Conservation (phyloP, 1,284 basidiomycete genomes). For the Trametes pubescens region DNA sequence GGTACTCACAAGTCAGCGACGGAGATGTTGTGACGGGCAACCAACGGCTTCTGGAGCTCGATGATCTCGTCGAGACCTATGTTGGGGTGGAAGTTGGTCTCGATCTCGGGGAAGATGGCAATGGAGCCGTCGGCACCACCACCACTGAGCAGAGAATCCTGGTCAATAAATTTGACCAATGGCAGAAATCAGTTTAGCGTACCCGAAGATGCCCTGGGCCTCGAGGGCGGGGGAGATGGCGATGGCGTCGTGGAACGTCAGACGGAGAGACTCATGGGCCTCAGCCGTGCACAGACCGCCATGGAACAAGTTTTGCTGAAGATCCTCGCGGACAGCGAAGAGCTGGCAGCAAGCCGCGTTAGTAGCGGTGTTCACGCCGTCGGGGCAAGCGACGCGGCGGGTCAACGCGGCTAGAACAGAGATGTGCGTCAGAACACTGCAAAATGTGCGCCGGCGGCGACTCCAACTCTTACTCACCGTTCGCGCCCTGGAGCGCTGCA, state of each 20-base stretch:
- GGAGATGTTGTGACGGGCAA: conserved; percentile 37
- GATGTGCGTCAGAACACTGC: not conserved
- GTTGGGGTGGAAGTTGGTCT: conserved; percentile 39
- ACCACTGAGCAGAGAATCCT: conserved; percentile 21
- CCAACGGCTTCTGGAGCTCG: conserved; percentile 38
- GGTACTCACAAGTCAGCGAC: conserved; percentile 37
- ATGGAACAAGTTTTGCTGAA: conserved; percentile 50
- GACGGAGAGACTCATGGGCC: conserved; percentile 42
- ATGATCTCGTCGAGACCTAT: conserved; percentile 41
- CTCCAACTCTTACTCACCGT: conserved; percentile 20
- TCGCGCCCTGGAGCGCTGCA: conserved; percentile 30
- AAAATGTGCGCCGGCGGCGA: not conserved
- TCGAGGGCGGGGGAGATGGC: conserved; percentile 35
- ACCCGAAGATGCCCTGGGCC: conserved; percentile 33
- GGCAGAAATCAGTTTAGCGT: conserved; percentile 32
- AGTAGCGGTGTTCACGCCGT: conserved; percentile 41
- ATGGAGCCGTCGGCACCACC: conserved; percentile 42
- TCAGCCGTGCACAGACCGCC: conserved; percentile 39
- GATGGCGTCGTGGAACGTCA: conserved; percentile 46
- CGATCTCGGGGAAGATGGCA: conserved; percentile 35
- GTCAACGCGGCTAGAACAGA: conserved; percentile 31
- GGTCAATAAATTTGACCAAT: not conserved
- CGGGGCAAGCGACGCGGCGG: conserved; percentile 36
- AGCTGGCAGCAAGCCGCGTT: conserved; percentile 50
- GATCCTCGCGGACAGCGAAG: conserved; percentile 47